phyloP scores from a whole-genome alignment of 176 grass and related monocot species.

The Dactylis glomerata region DNA sequence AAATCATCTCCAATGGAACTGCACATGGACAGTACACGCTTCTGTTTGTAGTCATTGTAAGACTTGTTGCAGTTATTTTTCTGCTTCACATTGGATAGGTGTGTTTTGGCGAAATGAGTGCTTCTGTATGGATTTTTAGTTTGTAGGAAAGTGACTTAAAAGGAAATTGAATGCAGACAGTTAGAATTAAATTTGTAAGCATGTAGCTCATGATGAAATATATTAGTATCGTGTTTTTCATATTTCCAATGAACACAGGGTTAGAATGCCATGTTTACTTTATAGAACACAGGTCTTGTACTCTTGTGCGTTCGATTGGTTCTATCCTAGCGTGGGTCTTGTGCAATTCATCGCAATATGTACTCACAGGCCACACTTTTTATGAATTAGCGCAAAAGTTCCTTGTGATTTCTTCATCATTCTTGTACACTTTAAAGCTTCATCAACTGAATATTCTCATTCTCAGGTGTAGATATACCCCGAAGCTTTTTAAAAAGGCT shows the following conservation, averaged over 20 bases:
- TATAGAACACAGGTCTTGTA: not conserved
- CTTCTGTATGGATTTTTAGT: not conserved
- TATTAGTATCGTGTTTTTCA: not conserved
- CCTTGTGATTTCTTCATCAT: not conserved
- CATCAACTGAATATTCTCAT: not conserved
- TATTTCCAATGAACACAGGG: not conserved
- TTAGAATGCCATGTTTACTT: not conserved
- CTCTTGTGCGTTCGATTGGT: not conserved
- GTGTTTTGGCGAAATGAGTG: not conserved
- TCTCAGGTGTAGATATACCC: conserved; percentile 20
- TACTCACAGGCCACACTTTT: not conserved
- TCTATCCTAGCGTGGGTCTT: not conserved
- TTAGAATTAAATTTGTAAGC: not conserved
- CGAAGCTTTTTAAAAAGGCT: not conserved
- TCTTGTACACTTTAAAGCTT: not conserved
- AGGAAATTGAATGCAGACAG: not conserved
- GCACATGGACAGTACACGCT: not conserved
- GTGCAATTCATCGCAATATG: not conserved
- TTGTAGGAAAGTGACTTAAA: not conserved
- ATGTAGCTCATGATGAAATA: not conserved
- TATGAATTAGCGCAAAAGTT: not conserved
- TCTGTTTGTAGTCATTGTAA: not conserved
- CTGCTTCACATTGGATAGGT: not conserved
- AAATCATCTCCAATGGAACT: not conserved
- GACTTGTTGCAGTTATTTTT: not conserved